Evolutionary conservation across 2,329 filamentous ascomycete species (phyloP).

Genomic region (Colletotrichum sp.): DNA sequence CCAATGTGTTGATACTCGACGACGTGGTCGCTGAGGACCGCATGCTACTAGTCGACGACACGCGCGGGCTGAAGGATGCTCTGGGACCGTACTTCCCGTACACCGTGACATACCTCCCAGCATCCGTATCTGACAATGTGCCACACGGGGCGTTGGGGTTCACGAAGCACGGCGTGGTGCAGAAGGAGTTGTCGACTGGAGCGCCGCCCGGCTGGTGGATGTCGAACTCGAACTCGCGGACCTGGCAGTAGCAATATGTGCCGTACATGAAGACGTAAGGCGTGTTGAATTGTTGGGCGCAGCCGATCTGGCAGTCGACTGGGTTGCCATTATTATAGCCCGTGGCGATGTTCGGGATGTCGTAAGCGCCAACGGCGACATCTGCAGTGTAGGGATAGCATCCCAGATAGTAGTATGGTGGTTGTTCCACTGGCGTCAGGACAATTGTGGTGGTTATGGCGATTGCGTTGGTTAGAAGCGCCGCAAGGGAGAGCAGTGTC

Average conservation of each 20-base stretch:
- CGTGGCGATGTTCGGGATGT: neutral
- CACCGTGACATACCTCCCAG: neutral
- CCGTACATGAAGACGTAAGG: neutral
- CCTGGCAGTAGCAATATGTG: neutral
- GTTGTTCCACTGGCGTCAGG: neutral
- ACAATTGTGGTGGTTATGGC: neutral
- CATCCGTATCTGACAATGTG: neutral
- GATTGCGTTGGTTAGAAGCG: neutral
- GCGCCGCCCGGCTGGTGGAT: neutral
- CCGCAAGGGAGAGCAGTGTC: neutral
- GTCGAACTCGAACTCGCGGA: neutral
- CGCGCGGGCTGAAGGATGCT: neutral
- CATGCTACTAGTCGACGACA: too few relatives aligned
- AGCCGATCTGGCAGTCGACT: neutral
- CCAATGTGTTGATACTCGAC: too few relatives aligned
- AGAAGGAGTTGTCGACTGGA: neutral
- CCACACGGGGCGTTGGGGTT: neutral
- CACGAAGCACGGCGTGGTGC: neutral
- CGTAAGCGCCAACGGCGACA: neutral
- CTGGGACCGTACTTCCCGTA: neutral
- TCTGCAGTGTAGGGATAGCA: neutral
- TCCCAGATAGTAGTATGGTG: neutral
- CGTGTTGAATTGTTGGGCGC: neutral
- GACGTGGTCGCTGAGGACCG: rapidly evolving
- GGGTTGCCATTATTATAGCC: neutral